A percentile compares a stretch with the other conserved stretches of the same genome.
Evolutionary conservation across 2,329 filamentous ascomycete genomes (phyloP).

Genomic region (Plectosphaerella cucumerina): DNA sequence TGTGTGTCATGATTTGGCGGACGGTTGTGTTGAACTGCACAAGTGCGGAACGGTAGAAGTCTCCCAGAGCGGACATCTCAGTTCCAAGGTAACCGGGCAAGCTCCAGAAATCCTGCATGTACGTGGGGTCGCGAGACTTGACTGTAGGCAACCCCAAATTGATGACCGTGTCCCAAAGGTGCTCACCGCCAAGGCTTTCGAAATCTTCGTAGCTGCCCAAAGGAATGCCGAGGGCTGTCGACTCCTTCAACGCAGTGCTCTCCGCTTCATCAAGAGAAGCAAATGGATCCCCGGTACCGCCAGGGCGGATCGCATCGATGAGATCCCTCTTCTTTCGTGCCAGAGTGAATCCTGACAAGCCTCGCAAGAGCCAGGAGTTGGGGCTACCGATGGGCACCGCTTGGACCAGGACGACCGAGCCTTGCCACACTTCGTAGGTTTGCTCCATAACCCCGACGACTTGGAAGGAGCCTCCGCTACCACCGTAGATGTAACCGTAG

Average conservation of each 20-base stretch:
- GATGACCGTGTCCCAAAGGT: background rate
- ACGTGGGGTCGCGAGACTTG: slow-evolving; percentile 8
- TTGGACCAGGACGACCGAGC: slow-evolving; percentile 14
- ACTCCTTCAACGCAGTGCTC: slow-evolving; percentile 4
- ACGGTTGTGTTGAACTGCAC: slow-evolving; percentile 4
- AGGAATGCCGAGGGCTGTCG: slow-evolving; percentile 5
- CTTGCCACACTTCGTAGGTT: slow-evolving; percentile 16
- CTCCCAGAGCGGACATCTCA: slow-evolving; percentile 8
- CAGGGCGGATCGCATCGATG: slow-evolving; percentile 5
- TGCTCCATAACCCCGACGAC: slow-evolving; percentile 15
- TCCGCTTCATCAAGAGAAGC: slow-evolving; percentile 1
- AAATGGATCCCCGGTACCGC: slow-evolving; percentile 7
- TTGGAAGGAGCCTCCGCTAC: slow-evolving; percentile 16
- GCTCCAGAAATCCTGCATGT: slow-evolving; percentile 13
- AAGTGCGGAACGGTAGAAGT: slow-evolving; percentile 4
- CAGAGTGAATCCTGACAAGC: slow-evolving; percentile 8
- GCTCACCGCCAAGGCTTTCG: background rate
- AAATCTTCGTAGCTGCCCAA: slow-evolving; percentile 8
- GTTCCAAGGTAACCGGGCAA: slow-evolving; percentile 10
- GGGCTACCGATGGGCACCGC: slow-evolving; percentile 12
- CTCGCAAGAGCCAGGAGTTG: slow-evolving; percentile 11
- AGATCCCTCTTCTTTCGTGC: slow-evolving; percentile 2
- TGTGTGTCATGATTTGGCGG: background rate
- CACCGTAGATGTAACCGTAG: slow-evolving; percentile 18
- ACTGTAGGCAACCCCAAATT: background rate